phyloP scores from a whole-genome alignment of 331 rosid species.

The Saraca asoca region DNA sequence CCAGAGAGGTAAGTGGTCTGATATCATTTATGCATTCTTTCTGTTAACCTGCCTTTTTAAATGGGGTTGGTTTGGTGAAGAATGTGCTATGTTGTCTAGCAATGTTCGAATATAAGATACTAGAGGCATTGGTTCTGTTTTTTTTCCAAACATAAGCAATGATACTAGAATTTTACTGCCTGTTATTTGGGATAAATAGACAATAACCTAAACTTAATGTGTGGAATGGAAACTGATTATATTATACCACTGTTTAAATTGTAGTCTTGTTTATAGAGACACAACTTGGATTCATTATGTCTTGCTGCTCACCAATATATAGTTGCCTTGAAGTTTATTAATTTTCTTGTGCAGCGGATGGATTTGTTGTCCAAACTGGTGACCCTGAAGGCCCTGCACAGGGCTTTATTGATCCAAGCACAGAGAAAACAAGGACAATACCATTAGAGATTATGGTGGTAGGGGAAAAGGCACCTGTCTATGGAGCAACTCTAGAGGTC shows the following conservation, averaged over 20 bases:
- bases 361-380: slow-evolving; percentile 97
- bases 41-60: too few species aligned
- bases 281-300: slow-evolving; percentile 4
- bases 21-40: neutral
- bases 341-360: slow-evolving; percentile 68
- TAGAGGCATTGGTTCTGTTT: slow-evolving; percentile 23
- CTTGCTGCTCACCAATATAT: slow-evolving; percentile 14
- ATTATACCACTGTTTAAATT: neutral
- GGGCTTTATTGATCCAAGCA: slow-evolving; percentile 96
- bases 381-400: slow-evolving; percentile 99
- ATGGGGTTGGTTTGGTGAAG: slow-evolving; percentile 25
- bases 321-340: slow-evolving; percentile 16
- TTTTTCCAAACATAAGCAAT: slow-evolving; percentile 9
- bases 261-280: slow-evolving; percentile 5
- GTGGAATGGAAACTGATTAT: slow-evolving; percentile 6
- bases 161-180: slow-evolving; percentile 5
- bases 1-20: slow-evolving; percentile 74
- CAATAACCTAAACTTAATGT: slow-evolving; percentile 4
- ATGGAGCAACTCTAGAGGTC: slow-evolving; percentile 92
- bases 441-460: slow-evolving; percentile 80
- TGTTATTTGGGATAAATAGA: neutral
- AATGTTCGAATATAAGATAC: slow-evolving; percentile 9
- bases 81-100: slow-evolving; percentile 9
- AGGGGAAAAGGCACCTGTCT: slow-evolving; percentile 87
- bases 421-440: slow-evolving; percentile 81